Base-by-base conservation (phyloP, 139 green algal species). In the Diplosphaera chodatii region DNA sequence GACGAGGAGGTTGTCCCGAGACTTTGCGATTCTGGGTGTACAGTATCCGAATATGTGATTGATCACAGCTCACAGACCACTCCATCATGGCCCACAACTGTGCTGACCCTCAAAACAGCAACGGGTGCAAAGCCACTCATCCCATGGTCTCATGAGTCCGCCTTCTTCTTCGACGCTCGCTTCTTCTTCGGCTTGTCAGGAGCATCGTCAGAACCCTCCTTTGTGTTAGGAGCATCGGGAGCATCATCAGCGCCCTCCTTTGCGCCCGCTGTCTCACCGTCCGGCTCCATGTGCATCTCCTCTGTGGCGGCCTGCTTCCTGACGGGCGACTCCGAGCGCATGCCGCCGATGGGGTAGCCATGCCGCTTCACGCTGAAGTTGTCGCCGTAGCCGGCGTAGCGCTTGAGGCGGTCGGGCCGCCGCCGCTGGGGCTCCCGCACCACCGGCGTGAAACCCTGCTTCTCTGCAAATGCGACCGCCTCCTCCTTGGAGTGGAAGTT, bases 391-490 rank as follows among this genome's bases (percentile, higher is more conserved):
- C 70, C 64, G 0, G 69, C 27, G 64, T 80, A 95, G n/a, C 90
- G 78, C 76, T 89, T 91, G 41, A 82, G 76, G 29, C 91, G 76
- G 15, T 21, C 28, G 1, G 67, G 80, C 25, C 37, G 68, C 27
- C 72, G 69, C 48, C 32, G 25, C 40, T 90, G 78, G 25, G 89
- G 88, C 70, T 93, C 82, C 8, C 81, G 71, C 2, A 98, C 82
- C 70, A 92, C 93, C 2, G 65, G 70, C 8, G 89, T 74, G n/a
- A 88, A 91, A 18, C 89, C 84, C 69, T 97, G 87, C 77, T 90
- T 91, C 21, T 86, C 70, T 67, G 77, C 72, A 68, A 91, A 94
- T 22, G 69, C 68, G 32, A 86, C 56, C 0, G 71, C 81, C 1
- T 73, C 68, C 40, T 90, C 74, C 69, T 86, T 84, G 34, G 74